These are phyloP conservation scores for Plectosphaerella plurivora DNA, from an alignment of 2,329 filamentous ascomycete genomes.

Conservation along the genomic window DNA sequence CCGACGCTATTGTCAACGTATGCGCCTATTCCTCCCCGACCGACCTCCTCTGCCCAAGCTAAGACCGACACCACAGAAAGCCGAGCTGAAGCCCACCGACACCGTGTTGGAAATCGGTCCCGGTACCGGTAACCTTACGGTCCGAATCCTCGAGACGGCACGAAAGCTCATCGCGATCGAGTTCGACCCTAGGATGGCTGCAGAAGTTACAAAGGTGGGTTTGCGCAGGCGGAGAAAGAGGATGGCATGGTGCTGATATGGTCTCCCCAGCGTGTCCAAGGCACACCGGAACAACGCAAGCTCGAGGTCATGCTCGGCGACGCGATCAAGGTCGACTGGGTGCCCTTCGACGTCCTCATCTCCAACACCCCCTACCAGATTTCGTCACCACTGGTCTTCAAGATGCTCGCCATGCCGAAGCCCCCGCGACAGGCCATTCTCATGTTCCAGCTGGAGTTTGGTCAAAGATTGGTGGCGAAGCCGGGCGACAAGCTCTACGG, in stretches of 20 bases:
- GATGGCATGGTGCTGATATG: constrained; percentile 53
- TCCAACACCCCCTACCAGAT: constrained; percentile 69
- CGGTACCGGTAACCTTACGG: constrained; percentile 84
- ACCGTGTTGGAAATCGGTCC: constrained; percentile 90
- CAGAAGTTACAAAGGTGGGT: constrained; percentile 76
- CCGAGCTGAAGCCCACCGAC: constrained; percentile 84
- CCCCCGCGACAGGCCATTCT: constrained; percentile 81
- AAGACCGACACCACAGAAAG: constrained; percentile 58
- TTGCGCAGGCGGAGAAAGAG: neutral
- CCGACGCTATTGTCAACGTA: constrained; percentile 56
- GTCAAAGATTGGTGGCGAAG: constrained; percentile 80
- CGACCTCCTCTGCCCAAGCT: neutral
- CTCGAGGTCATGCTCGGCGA: constrained; percentile 88
- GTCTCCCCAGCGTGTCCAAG: constrained; percentile 79
- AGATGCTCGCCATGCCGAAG: constrained; percentile 76
- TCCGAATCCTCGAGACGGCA: constrained; percentile 81
- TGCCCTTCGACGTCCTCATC: constrained; percentile 80
- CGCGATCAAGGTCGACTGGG: constrained; percentile 43
- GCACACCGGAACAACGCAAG: constrained; percentile 76
- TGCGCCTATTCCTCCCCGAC: constrained; percentile 1
- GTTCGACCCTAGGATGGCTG: constrained; percentile 93
- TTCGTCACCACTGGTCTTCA: constrained; percentile 86
- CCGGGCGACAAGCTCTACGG: constrained; percentile 43
- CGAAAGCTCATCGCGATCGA: constrained; percentile 82
- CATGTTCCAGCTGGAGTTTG: constrained; percentile 97